Base-by-base conservation (phyloP, 2,329 filamentous ascomycete species). In the Seiridium cupressi region DNA sequence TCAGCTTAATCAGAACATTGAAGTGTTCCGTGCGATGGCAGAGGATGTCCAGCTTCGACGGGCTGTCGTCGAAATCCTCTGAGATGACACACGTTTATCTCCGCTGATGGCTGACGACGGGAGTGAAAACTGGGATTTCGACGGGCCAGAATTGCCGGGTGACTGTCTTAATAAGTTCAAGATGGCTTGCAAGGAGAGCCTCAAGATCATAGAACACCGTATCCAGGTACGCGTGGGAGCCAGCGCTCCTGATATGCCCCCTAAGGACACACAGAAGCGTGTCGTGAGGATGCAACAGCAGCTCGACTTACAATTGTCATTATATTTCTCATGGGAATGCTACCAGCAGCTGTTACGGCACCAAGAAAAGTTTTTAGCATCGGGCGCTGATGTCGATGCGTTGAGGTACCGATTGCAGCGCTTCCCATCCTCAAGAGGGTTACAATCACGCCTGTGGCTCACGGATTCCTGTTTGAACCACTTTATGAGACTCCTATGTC, bases 401-500 rank as follows among this genome's bases (percentile, higher is more conserved):
- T 68, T 81, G 2, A 55, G 67, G 11, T 70, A 73, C 47, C 68
- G 2, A 35, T 79, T 3, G 47, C 63, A 9, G 68, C 64, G 3
- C 77, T 80, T 48, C 72, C 74, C 0, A 66, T 65, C 2, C 64
- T 81, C 2, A 68, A 59, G 40, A 71, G 69, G 48, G 64, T 81
- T 7, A 77, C 68, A 0, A 59, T 81, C 10, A 79, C 78, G 3
- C 73, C 73, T 5, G 73, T 75, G 2, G 66, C 75, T 0, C 77
- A 80, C 61, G 75, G 75, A 0, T 64, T 67, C 48, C 60, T 73
- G 0, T 71, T 73, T n/a, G 54, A 59, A 0, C 78, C 77, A 0
- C 60, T 72, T 0, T 79, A 80, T 55, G 62, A 75, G 26, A 80
- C 78, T 0, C 78, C 78, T 1, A 76, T 76, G 65, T 78, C 36